A percentile compares a stretch with the other conserved stretches of the same genome.
Conservation (phyloP, 805 yeast species). For the Hanseniaspora pseudoguilliermondii region DNA sequence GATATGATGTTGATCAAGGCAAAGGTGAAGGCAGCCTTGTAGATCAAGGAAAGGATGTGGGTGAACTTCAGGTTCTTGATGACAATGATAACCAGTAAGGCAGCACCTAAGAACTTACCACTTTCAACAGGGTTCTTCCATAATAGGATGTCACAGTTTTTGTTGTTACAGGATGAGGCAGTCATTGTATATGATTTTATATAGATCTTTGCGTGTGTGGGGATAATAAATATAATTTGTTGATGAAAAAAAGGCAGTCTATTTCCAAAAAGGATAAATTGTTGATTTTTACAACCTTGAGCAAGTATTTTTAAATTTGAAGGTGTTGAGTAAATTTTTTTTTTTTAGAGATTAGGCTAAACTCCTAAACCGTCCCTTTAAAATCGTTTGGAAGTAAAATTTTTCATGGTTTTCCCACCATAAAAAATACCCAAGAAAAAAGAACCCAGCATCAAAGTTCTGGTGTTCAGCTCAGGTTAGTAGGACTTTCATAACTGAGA, state of each 20-base stretch:
- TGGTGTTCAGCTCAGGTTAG: no score
- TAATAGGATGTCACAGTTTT: constrained; percentile 20
- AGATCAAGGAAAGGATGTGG: constrained; percentile 46
- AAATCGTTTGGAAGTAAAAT: neutral
- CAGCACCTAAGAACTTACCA: constrained; percentile 60
- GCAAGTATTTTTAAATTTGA: neutral
- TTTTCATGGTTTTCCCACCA: no score
- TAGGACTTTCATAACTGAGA: no score
- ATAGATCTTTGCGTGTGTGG: neutral
- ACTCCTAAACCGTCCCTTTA: neutral
- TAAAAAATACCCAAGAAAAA: no score
- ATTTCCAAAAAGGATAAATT: neutral
- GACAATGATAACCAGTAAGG: constrained; percentile 41
- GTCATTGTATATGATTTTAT: neutral
- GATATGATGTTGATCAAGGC: constrained; percentile 47
- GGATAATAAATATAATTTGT: neutral
- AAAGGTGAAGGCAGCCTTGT: constrained; percentile 46
- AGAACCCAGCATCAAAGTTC: no score
- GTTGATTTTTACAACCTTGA: neutral
- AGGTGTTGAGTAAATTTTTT: no score
- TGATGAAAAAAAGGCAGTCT: neutral
- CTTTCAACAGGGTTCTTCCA: constrained; percentile 46
- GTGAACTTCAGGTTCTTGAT: constrained; percentile 53
- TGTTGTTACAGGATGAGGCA: neutral
- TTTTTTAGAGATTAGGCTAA: no score